Percentiles rank a stretch among this genome's conserved stretches.
These are phyloP conservation scores for Leptographium galeiforme DNA, from an alignment of 2,329 filamentous ascomycete species.

Conservation along the genomic window DNA sequence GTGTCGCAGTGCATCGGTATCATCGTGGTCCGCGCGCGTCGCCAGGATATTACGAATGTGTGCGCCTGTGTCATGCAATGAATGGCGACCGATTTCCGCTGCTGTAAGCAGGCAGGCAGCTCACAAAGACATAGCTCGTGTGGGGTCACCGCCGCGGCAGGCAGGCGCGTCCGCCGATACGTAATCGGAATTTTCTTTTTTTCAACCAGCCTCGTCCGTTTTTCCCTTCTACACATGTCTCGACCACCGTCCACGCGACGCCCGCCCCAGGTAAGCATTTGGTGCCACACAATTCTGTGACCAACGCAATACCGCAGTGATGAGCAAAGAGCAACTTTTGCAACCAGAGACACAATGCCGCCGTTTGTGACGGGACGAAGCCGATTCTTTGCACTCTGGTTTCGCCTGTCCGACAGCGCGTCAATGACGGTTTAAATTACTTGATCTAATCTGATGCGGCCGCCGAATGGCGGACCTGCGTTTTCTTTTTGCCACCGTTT, in stretches of 20 bases:
- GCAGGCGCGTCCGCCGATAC: too few species aligned
- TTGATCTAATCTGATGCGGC: constrained; percentile 51
- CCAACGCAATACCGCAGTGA: constrained; percentile 7
- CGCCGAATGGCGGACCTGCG: constrained; percentile 13
- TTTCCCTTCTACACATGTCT: too few species aligned
- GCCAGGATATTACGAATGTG: background rate
- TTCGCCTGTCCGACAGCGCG: constrained; percentile 22
- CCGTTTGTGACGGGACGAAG: constrained; percentile 22
- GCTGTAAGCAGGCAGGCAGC: too few species aligned
- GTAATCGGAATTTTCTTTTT: too few species aligned
- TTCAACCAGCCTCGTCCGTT: too few species aligned
- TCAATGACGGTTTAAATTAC: constrained; percentile 30
- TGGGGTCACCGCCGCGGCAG: too few species aligned
- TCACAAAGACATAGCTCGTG: too few species aligned
- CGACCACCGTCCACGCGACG: background rate
- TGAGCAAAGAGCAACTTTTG: constrained; percentile 21
- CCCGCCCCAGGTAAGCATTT: background rate
- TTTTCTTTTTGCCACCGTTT: constrained; percentile 1
- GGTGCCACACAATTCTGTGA: background rate
- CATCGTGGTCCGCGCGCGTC: background rate
- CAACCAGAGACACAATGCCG: constrained; percentile 22
- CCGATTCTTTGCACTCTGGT: constrained; percentile 38
- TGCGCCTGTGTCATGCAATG: too few species aligned
- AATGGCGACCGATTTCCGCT: too few species aligned
- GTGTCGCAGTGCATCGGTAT: background rate